Evolutionary conservation across 169 alveolate species (phyloP), one percentile per base, ranked within the genome.

Genomic region (Plasmodium malariae): DNA sequence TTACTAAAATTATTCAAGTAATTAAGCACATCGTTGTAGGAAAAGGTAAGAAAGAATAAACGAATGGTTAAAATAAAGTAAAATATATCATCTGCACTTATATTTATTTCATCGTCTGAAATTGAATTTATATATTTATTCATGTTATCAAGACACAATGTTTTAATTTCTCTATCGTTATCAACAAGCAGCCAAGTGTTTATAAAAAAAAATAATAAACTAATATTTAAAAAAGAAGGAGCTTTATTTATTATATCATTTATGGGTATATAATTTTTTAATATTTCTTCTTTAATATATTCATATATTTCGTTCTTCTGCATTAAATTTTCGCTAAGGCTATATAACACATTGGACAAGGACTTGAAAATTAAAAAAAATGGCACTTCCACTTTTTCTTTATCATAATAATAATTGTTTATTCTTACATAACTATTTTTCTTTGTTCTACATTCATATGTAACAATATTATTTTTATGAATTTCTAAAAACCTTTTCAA

Each of bases 71-170:
- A 19, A 59, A 49, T 28, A 21, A 74, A 51, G 36, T 74, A 74
- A 60, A 30, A 32, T 21, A 45, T 30, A 40, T 74, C 88, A 11
- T 60, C 74, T n/a, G 21, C 7, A 40, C 69, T 19, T 14, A 74
- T 74, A 12, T 74, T 74, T 24, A 59, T 74, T 74, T 74, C 88
- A 74, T 74, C 88, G n/a, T 74, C 67, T 24, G 88, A 59, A 9
- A 74, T 74, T 1, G 49, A 60, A 60, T 65, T 60, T 74, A 74
- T 43, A 74, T 74, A 74, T 48, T 63, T 63, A 67, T 74, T 74
- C 26, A 74, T 9, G n/a, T 59, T 45, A 14, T 74, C 74, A 40
- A 57, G 37, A 49, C 67, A 74, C 2, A 60, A 11, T 30, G 17
- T 74, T 37, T 60, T 74, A 30, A 62, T 24, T 59, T 60, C 60